These are phyloP conservation scores for Fraxinus excelsior DNA, from an alignment of 257 asterid genomes.

Conservation along the genomic window DNA sequence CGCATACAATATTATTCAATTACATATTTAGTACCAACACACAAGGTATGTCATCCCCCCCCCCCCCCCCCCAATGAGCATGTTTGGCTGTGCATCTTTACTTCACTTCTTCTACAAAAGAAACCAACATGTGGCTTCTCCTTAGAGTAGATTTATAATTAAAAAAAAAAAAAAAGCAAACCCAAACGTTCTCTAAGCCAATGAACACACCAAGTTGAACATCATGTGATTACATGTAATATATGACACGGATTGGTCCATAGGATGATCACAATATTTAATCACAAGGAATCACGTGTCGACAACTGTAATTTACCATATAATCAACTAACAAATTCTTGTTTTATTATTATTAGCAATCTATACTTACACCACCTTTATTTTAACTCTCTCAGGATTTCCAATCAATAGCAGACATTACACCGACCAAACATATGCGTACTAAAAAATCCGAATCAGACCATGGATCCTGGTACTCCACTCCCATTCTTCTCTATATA, in stretches of 20 bases:
- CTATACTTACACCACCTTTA: background rate
- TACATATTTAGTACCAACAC: too few species aligned
- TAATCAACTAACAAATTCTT: background rate
- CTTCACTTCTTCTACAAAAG: background rate
- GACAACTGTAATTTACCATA: conserved; percentile 25
- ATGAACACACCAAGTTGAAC: conserved; percentile 30
- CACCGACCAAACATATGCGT: background rate
- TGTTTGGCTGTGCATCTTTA: background rate
- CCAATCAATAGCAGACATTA: background rate
- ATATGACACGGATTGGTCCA: conserved; percentile 32
- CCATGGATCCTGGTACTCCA: background rate
- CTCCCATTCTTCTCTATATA: background rate
- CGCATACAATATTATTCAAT: background rate
- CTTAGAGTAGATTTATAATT: background rate
- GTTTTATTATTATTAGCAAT: background rate
- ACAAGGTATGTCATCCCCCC: too few species aligned
- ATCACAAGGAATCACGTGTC: conserved; percentile 29
- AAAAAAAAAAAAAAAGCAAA: background rate
- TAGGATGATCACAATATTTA: conserved; percentile 22
- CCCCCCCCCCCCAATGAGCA: background rate
- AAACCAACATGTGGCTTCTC: background rate
- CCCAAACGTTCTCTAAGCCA: conserved; percentile 16
- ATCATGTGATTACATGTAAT: conserved; percentile 42
- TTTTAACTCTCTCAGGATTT: background rate
- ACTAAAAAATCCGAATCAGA: background rate